A percentile compares a stretch with the other conserved stretches of the same genome.
Conservation (phyloP, 192 early-diverging fungal species). For the Podila horticola region DNA sequence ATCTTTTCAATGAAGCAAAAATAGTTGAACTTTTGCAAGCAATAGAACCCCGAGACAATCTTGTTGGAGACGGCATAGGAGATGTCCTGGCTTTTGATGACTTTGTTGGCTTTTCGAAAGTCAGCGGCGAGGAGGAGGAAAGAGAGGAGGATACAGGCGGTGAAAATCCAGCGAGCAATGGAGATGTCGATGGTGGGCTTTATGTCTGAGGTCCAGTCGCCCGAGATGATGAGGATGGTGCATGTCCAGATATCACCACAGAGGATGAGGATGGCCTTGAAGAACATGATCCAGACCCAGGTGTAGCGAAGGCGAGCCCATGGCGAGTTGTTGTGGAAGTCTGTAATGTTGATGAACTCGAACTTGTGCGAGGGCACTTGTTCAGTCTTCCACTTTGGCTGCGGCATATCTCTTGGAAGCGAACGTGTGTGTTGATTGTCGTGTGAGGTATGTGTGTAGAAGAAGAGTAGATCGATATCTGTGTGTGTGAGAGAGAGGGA, state of each 20-base stretch:
- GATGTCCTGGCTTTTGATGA: constrained; percentile 76
- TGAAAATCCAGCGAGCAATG: constrained; percentile 60
- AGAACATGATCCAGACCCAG: constrained; percentile 64
- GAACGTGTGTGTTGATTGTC: neutral
- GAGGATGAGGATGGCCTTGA: constrained; percentile 79
- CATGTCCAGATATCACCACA: constrained; percentile 81
- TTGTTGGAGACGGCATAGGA: constrained; percentile 75
- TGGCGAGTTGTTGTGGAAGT: constrained; percentile 17
- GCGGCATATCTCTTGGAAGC: neutral
- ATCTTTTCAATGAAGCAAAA: constrained; percentile 83
- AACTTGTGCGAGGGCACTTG: constrained; percentile 20
- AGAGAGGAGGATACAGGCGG: constrained; percentile 73
- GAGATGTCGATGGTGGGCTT: constrained; percentile 53
- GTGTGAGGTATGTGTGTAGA: neutral
- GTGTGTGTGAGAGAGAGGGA: too few relatives aligned
- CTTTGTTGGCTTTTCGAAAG: constrained; percentile 70
- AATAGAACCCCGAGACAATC: constrained; percentile 77
- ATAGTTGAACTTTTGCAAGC: constrained; percentile 74
- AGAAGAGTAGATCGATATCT: too few relatives aligned
- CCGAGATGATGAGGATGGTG: constrained; percentile 64
- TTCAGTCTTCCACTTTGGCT: constrained; percentile 21
- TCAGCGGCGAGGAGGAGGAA: constrained; percentile 74
- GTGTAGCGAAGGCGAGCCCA: constrained; percentile 51
- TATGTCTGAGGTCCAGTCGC: constrained; percentile 49
- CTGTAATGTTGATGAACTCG: constrained; percentile 22